Evolutionary conservation across 2,329 filamentous ascomycete genomes (phyloP), one percentile per base, ranked within the genome.

Genomic region (Domatiomyces catenatus): DNA sequence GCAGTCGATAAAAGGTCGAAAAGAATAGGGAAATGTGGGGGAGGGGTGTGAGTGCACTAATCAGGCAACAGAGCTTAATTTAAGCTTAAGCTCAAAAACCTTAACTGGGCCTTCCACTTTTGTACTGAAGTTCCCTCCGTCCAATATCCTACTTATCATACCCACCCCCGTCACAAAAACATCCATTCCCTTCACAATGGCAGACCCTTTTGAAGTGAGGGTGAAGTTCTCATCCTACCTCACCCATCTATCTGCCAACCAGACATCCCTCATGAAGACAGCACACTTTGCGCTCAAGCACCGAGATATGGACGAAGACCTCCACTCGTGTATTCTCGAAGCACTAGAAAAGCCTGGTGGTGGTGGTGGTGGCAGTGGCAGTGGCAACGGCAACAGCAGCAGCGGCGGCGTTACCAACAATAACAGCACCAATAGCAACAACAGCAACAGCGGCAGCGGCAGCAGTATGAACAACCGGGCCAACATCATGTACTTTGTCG

Each of bases 401-500:
- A 8, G 10, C 59, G 89, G 22, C 6, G 22, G 22, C 6, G 22
- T 3, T 24, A 24, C 3, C 22, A 24, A 24, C 22, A 24, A 24
- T 24, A 24, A 24, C 6, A 24, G 3, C 22, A 24, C 3, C 6
- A 24, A 24, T 24, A 24, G 3, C 22, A 24, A 6, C 6, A 24
- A 24, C 22, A 24, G 22, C 22, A 39, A 15, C 12, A 15, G 8
- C 8, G 15, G 12, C 32, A 39, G 78, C 17, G 52, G 55, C 17
- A 94, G 86, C 59, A 90, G 86, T 58, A 94, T 98, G 84, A 98
- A 98, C 68, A 94, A 83, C 48, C 78, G 90, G 54, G 93, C 92
- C 52, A 98, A 98, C 65, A 96, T 98, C 66, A 94, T 98, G 84
- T 98, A 94, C 69, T 98, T 98, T 68, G 84, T 98, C 63, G 90